These are phyloP conservation scores for Stevia rebaudiana DNA, from an alignment of 140 eudicot genomes.

Conservation along the genomic window DNA sequence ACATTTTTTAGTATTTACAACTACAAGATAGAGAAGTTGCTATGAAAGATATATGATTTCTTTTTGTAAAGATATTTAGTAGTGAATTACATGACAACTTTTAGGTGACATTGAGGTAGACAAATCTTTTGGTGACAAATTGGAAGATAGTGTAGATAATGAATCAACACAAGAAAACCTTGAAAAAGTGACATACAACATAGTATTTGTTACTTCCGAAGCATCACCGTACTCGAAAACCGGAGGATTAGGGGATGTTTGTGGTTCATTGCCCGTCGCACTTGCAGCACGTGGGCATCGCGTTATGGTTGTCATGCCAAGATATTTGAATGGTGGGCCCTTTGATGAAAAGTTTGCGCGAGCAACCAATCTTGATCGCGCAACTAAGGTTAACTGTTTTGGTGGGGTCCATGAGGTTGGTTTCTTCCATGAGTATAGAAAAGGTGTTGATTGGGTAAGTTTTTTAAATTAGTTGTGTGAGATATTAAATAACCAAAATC, in stretches of 20 bases:
- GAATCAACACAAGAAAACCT: slow-evolving; percentile 36
- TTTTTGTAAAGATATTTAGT: too few species aligned
- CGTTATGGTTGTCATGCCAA: slow-evolving; percentile 94
- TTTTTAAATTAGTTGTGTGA: slow-evolving; percentile 1
- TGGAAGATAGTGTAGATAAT: slow-evolving; percentile 27
- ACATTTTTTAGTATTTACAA: too few species aligned
- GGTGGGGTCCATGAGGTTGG: slow-evolving; percentile 89
- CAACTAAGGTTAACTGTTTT: slow-evolving; percentile 62
- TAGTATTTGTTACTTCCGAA: slow-evolving; percentile 82
- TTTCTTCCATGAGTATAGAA: slow-evolving; percentile 87
- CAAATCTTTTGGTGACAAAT: slow-evolving; percentile 20
- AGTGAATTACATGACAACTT: not conserved
- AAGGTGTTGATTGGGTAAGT: slow-evolving; percentile 95
- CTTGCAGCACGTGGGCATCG: slow-evolving; percentile 94
- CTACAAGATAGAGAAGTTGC: too few species aligned
- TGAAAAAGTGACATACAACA: slow-evolving; percentile 43
- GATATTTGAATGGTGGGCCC: slow-evolving; percentile 63
- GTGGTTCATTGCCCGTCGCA: slow-evolving; percentile 96
- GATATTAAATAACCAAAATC: slow-evolving; percentile 2
- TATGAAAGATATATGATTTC: too few species aligned
- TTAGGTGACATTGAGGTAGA: slow-evolving; percentile 40
- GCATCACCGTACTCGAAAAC: slow-evolving; percentile 97
- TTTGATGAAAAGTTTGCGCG: slow-evolving; percentile 59
- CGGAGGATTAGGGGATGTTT: slow-evolving; percentile 97
- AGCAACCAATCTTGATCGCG: slow-evolving; percentile 50